Evolutionary conservation across 2,329 filamentous ascomycete genomes (phyloP).

Genomic region (Aspergillus spinulosporus): DNA sequence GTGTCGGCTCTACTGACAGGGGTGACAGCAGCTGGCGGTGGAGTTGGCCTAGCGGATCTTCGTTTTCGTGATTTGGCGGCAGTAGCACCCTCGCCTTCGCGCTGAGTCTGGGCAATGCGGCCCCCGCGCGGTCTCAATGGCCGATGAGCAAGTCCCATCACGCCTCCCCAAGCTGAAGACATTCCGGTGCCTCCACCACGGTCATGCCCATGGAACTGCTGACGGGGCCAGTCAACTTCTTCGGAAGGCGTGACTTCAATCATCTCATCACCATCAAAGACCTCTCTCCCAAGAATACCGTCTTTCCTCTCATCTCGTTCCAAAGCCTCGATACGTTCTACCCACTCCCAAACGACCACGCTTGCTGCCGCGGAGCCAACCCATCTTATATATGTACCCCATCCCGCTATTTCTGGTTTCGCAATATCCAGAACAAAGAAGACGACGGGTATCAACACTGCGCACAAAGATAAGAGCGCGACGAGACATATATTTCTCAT

Average conservation of each 20-base stretch:
- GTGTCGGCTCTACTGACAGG: conserved; percentile 63
- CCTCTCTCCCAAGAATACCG: conserved; percentile 83
- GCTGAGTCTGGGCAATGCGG: conserved; percentile 21
- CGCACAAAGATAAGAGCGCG: conserved; percentile 72
- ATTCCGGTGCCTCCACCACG: conserved; percentile 38
- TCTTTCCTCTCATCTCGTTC: conserved; percentile 94
- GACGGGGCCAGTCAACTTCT: conserved; percentile 52
- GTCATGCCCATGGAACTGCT: conserved; percentile 39
- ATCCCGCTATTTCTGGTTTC: conserved; percentile 79
- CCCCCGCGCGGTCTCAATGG: conserved; percentile 39
- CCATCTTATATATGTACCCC: conserved; percentile 95
- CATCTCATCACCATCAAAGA: conserved; percentile 94
- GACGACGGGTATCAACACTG: conserved; percentile 84
- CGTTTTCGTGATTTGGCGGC: conserved; percentile 18
- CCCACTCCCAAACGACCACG: conserved; percentile 98
- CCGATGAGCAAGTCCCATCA: conserved; percentile 39
- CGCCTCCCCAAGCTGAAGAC: conserved; percentile 42
- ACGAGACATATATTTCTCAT: conserved; percentile 89
- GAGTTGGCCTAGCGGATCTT: conserved; percentile 35
- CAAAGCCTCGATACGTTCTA: conserved; percentile 87
- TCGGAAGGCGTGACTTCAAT: conserved; percentile 66
- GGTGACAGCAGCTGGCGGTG: conserved; percentile 52
- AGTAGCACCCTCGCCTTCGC: conserved; percentile 19
- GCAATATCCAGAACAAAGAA: conserved; percentile 93
- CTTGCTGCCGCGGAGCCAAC: conserved; percentile 92